Conservation (phyloP, 768 basidiomycete genomes). For the Tylopilus intermedius region DNA sequence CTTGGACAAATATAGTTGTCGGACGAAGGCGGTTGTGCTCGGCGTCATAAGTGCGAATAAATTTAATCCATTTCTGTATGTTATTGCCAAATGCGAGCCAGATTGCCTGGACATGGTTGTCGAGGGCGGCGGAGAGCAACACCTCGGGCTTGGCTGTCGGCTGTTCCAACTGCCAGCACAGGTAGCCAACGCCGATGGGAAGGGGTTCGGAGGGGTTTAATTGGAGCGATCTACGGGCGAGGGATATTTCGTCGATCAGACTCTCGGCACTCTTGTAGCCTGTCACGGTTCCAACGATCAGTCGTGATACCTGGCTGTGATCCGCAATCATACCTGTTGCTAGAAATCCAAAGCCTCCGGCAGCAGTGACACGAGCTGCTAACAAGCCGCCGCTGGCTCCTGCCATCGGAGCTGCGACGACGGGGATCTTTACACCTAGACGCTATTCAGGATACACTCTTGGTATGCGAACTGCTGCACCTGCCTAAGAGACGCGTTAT, state of each 20-base stretch:
- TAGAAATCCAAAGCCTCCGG: conserved; percentile 74
- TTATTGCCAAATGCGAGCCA: conserved; percentile 73
- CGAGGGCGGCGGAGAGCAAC: conserved; percentile 47
- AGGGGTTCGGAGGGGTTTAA: conserved; percentile 30
- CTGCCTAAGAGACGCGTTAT: conserved; percentile 51
- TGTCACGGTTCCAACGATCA: conserved; percentile 19
- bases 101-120: conserved; percentile 54
- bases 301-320: neutral
- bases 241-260: conserved; percentile 46
- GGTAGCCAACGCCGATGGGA: conserved; percentile 70
- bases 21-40: conserved; percentile 34
- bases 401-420: conserved; percentile 68
- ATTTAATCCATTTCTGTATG: conserved; percentile 54
- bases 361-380: conserved; percentile 58
- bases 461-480: conserved; percentile 11
- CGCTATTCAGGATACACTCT: neutral
- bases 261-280: conserved; percentile 45
- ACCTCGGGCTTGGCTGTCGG: conserved; percentile 35
- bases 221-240: conserved; percentile 45
- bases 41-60: conserved; percentile 52
- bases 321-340: conserved; percentile 44
- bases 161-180: conserved; percentile 67
- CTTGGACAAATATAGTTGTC: conserved; percentile 60
- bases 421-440: conserved; percentile 52
- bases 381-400: conserved; percentile 59